Evolutionary conservation across 2,329 filamentous ascomycete genomes (phyloP), one percentile per base, ranked within the genome.

Genomic region (Xylariomycetidae sp.): DNA sequence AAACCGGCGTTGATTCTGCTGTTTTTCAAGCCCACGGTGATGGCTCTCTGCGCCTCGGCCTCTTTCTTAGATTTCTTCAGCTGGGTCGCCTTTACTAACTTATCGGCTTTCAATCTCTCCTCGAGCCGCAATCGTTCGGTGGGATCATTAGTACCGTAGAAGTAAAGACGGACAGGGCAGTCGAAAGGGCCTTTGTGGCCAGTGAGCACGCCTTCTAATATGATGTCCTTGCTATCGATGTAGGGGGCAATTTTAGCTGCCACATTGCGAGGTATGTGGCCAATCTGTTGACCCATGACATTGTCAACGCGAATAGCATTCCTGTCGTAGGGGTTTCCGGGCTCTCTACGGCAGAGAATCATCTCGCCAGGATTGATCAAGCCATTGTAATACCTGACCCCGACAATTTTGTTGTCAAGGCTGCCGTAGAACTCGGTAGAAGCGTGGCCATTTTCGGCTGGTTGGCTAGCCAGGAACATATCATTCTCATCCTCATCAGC

Each of bases 301-400:
- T 92, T 94, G 48, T 85, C 72, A 2, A 94, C 76, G 5, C 78
- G 75, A 37, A 94, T 87, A 0, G 87, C 87, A 59, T 92, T 92
- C 5, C 46, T 42, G 52, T 92, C 85, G 51, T 83, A 85, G 45
- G 66, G 33, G 45, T 88, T 88, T 3, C 51, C 45, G 3, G 79
- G 77, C 44, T 87, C 79, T 38, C 83, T 66, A 25, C 64, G 63
- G 30, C 79, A 53, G 35, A 77, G 51, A 4, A 83, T 72, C 40
- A 70, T 67, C 53, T 84, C 79, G 17, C 74, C 74, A 11, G 64
- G 47, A 8, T 67, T 79, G 11, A 77, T 77, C 40, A 70, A 60
- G 4, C 78, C 78, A 35, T 59, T 57, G 50, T 84, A 83, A 51
- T 72, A 55, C 30, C 52, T 42, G 11, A 58, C 48, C 2, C 77